These are phyloP conservation scores for Pseudocercospora musae DNA, from an alignment of 2,329 filamentous ascomycete genomes.

Conservation along the genomic window DNA sequence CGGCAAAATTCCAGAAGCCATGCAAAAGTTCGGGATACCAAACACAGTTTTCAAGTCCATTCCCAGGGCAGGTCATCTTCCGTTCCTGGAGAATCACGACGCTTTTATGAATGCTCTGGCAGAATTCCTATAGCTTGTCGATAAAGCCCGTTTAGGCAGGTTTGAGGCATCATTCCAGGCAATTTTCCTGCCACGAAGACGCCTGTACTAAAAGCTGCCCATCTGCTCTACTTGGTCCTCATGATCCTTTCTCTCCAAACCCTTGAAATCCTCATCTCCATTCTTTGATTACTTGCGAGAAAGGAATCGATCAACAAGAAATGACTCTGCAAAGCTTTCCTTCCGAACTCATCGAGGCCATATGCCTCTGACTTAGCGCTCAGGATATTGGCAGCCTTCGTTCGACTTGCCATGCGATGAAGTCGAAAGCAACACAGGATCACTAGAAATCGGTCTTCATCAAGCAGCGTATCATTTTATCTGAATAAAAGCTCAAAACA, in stretches of 20 bases:
- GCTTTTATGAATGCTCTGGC: conserved; percentile 64
- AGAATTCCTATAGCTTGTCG: conserved; percentile 48
- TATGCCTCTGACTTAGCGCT: conserved; percentile 2
- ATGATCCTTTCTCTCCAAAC: neutral
- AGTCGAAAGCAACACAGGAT: conserved; percentile 11
- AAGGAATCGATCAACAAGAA: neutral
- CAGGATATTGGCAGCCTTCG: conserved; percentile 10
- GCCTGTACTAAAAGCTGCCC: neutral
- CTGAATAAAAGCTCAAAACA: neutral
- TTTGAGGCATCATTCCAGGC: neutral
- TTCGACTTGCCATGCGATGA: conserved; percentile 4
- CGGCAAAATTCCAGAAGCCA: conserved; percentile 71
- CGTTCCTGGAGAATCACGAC: conserved; percentile 73
- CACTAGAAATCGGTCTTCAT: conserved; percentile 9
- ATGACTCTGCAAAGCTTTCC: neutral
- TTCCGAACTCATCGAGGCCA: conserved; percentile 14
- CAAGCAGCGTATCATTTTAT: conserved; percentile 6
- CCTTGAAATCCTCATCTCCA: neutral
- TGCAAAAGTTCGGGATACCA: conserved; percentile 61
- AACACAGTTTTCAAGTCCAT: conserved; percentile 63
- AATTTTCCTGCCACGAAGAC: neutral
- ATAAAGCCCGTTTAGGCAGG: neutral
- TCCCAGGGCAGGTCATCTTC: conserved; percentile 71
- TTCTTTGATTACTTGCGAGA: neutral
- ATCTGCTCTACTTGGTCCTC: neutral